Evolutionary conservation across 2,329 filamentous ascomycete species (phyloP).

Genomic region (Mycosphaerella sp.): DNA sequence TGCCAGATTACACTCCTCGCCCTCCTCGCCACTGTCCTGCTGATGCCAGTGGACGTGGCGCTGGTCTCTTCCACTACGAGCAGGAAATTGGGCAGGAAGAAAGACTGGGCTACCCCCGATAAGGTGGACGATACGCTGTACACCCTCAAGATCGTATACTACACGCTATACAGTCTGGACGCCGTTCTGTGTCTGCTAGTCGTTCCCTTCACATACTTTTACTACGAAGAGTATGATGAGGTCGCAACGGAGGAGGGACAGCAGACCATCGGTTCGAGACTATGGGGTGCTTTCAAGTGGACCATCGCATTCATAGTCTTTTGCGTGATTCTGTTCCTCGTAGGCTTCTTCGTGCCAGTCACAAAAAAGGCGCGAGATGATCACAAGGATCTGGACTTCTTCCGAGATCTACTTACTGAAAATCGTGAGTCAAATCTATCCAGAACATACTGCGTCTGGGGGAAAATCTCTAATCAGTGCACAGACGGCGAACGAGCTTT

Average conservation of each 20-base stretch:
- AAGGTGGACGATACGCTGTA: constrained; percentile 70
- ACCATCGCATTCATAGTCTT: constrained; percentile 77
- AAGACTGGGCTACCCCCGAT: constrained; percentile 87
- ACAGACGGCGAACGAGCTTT: constrained; percentile 81
- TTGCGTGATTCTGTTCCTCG: constrained; percentile 74
- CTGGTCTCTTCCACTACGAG: constrained; percentile 84
- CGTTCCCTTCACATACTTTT: constrained; percentile 96
- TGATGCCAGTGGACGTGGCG: constrained; percentile 92
- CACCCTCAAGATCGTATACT: constrained; percentile 84
- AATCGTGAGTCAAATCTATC: constrained; percentile 54
- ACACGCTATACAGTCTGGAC: constrained; percentile 85
- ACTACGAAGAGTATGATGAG: constrained; percentile 96
- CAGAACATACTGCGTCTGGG: neutral
- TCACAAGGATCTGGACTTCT: constrained; percentile 81
- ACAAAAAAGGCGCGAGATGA: constrained; percentile 58
- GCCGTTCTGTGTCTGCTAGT: constrained; percentile 81
- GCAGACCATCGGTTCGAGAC: constrained; percentile 62
- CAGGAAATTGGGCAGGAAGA: constrained; percentile 70
- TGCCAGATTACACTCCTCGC: constrained; percentile 82
- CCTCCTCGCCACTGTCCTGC: constrained; percentile 82
- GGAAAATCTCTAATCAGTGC: constrained; percentile 12
- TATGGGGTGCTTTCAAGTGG: constrained; percentile 86
- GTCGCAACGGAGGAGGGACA: constrained; percentile 74
- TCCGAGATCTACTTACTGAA: constrained; percentile 73
- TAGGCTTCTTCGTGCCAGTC: constrained; percentile 90